Evolutionary conservation across 371 early-diverging fungal genomes (phyloP).

Genomic region (Lichtheimia ramosa): DNA sequence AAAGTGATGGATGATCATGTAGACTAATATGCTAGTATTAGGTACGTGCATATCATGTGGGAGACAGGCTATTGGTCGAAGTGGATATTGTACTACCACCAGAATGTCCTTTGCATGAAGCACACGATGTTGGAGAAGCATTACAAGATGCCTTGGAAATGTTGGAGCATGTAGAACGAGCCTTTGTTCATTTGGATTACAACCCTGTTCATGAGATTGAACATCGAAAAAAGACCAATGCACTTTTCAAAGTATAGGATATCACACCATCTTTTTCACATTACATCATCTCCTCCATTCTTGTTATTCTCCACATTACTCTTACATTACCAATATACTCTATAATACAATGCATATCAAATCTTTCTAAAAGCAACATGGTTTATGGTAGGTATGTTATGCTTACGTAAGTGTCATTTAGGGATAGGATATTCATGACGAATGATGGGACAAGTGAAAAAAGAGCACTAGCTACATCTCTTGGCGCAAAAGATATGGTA

Average conservation of each 20-base stretch:
- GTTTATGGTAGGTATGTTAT: too few relatives aligned
- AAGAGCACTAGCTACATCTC: too few relatives aligned
- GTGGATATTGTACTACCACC: conserved; percentile 82
- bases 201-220: conserved; percentile 67
- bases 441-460: too few relatives aligned
- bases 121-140: conserved; percentile 83
- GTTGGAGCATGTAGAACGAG: conserved; percentile 74
- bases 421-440: too few relatives aligned
- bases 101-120: conserved; percentile 65
- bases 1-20: too few relatives aligned
- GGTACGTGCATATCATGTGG: conserved; percentile 60
- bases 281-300: too few relatives aligned
- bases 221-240: conserved; percentile 32
- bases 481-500: too few relatives aligned
- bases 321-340: too few relatives aligned
- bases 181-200: conserved; percentile 84
- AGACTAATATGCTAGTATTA: not conserved
- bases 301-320: too few relatives aligned
- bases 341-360: too few relatives aligned
- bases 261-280: not conserved
- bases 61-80: conserved; percentile 69
- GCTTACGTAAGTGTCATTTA: too few relatives aligned
- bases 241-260: not conserved
- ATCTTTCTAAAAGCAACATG: too few relatives aligned
- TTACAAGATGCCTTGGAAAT: conserved; percentile 74